Base-by-base conservation (phyloP, 1,139 yeast species). In the Wickerhamomyces sp. region DNA sequence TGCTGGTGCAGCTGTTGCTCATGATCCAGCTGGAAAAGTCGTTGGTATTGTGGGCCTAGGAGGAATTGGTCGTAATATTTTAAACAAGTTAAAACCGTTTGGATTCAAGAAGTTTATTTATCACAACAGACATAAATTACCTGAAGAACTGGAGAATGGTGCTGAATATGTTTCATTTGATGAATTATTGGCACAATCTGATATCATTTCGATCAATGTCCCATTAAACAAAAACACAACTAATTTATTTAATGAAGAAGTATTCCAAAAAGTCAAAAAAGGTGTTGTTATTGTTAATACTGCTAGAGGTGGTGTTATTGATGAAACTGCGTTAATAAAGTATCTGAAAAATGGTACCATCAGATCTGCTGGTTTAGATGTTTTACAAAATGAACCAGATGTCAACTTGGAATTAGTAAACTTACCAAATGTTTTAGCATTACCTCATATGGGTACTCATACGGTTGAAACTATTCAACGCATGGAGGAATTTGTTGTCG, bases 361-460 rank as follows among this genome's bases (percentile, higher is more conserved):
- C 37, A 80, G 84, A 37, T 68, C 84, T 11, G 86, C 82, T 52
- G 95, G 93, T 14, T 65, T 90, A 37, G 97, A 90, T 62, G 97
- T 90, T 33, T 85, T 79, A 65, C 96, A 88, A 61, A 68, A 74
- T 54, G 97, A 91, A 67, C 98, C 98, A 8, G 57, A 78, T 51
- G 81, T 80, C 18, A 73, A 83, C 34, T 64, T 71, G 55, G 88
- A 83, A 49, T 67, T 84, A 49, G 66, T 75, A 42, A 68, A 69
- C 15, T 62, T 66, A 63, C 76, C 64, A 42, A 79, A 80, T 52
- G 88, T 81, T 14, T 72, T 83, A 11, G 73, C 84, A 37, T 69
- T 84, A 55, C 95, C 95, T 18, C 95, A 89, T 62, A 79, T 85
- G 83, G 96, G 95, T 31, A 87, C 96, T 0, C 81, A 78, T 62